phyloP scores from a whole-genome alignment of 768 basidiomycete species.

The Cystofilobasidium bisporidii region DNA sequence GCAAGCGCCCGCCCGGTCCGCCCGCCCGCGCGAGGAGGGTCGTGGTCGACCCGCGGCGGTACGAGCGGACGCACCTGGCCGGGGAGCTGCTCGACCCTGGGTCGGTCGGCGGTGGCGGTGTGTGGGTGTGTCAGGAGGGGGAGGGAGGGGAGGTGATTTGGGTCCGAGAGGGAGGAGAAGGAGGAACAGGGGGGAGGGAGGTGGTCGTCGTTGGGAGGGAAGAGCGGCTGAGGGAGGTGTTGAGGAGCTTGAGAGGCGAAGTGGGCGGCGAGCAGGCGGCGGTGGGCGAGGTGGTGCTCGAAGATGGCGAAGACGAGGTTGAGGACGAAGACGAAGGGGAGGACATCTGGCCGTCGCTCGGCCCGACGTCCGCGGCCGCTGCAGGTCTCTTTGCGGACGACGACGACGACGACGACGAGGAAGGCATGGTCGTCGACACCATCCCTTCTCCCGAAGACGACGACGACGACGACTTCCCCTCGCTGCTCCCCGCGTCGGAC shows the following conservation, averaged over 20 bases:
- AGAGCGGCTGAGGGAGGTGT: background rate
- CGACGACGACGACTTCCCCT: conserved; percentile 14
- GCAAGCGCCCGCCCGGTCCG: conserved; percentile 4
- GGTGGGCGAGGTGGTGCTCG: background rate
- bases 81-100: conserved; percentile 16
- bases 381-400: background rate
- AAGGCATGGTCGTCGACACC: too few relatives aligned
- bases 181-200: too few relatives aligned
- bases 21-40: conserved; percentile 18
- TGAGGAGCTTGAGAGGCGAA: background rate
- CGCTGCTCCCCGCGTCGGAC: conserved; percentile 1
- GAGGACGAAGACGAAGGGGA: conserved; percentile 10
- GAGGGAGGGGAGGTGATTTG: background rate
- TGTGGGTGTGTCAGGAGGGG: conserved; percentile 22
- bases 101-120: background rate
- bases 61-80: conserved; percentile 19
- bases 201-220: background rate
- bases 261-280: background rate
- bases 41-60: conserved; percentile 25
- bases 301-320: background rate
- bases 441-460: too few relatives aligned
- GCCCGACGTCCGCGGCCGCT: background rate
- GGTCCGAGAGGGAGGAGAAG: background rate
- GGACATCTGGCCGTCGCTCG: background rate
- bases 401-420: background rate